Conservation (phyloP, 129 eudicot species). For the Sambucus nigra region DNA sequence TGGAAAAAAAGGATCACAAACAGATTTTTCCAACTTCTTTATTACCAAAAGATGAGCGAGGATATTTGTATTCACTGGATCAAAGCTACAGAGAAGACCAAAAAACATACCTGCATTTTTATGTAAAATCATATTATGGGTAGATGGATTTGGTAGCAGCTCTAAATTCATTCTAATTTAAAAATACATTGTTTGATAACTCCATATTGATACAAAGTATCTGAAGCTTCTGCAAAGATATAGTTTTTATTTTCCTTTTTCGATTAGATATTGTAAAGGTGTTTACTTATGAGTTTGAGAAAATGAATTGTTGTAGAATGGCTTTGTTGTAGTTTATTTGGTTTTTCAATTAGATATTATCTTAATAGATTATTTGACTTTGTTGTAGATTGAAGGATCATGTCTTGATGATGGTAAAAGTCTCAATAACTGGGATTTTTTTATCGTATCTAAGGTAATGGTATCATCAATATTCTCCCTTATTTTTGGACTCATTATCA, state of each 20-base stretch:
- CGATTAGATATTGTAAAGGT: too few relatives aligned
- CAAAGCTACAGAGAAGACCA: slow-evolving; percentile 1
- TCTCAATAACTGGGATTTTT: too few relatives aligned
- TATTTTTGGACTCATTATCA: too few relatives aligned
- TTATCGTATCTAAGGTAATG: too few relatives aligned
- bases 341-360: too few relatives aligned
- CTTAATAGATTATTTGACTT: slow-evolving; percentile 5
- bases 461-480: too few relatives aligned
- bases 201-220: slow-evolving; percentile 31
- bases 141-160: too few relatives aligned
- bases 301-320: not conserved
- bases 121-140: too few relatives aligned
- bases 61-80: slow-evolving; percentile 10
- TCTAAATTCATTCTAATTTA: too few relatives aligned
- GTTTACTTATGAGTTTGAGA: not conserved
- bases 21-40: slow-evolving; percentile 8
- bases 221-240: slow-evolving; percentile 25
- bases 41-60: slow-evolving; percentile 3
- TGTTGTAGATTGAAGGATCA: too few relatives aligned
- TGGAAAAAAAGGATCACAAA: slow-evolving; percentile 2
- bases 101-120: slow-evolving; percentile 7
- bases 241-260: not conserved
- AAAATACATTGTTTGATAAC: slow-evolving; percentile 20
- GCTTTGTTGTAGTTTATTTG: not conserved
- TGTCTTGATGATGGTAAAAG: too few relatives aligned